Evolutionary conservation across 495 filamentous ascomycete genomes (phyloP), one percentile per base, ranked within the genome.

Genomic region (Penicillium crystallinum): DNA sequence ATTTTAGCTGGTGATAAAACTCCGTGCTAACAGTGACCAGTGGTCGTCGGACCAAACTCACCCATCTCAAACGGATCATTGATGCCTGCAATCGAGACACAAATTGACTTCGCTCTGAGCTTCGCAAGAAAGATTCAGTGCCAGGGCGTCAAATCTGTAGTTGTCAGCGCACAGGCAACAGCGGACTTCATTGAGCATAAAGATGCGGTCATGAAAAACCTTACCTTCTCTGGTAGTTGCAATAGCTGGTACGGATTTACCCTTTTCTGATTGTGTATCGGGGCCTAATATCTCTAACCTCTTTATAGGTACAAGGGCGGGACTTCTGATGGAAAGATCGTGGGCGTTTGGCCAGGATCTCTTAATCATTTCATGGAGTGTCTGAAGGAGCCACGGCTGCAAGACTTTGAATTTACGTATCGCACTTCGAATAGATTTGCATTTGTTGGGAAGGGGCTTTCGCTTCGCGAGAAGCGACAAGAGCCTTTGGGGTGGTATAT

Each of bases 361-460:
- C 67, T 67, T 2, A 51, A 77, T 6, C 75, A 78, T 46, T 83
- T 77, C 54, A 71, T 80, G 19, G 77, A 82, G 46, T 65, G 71
- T 6, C 41, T 81, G 29, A 54, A 66, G 18, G 68, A 71, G 47
- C 61, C 72, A 0, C 63, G 77, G 1, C 56, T 48, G 8, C 76
- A 81, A 12, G 77, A 81, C 54, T 81, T 65, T 35, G 33, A 35
- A 7, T 35, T 35, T 15, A 35, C 14, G 0, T 35, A 35, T 7
- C 33, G n/a, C 14, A 15, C 33, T 1, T 0, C 33, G 4, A 35
- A 35, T 15, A 15, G 33, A n/a, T 35, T 35, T 35, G 33, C 33
- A 0, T 35, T 17, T 17, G 33, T 15, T 35, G 33, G 33, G n/a
- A 35, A 35, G n/a, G 33, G 33, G 4, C 33, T 35, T 35, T 35